Conservation (phyloP, 208 protist genomes). For the Strigomonas culicis region DNA sequence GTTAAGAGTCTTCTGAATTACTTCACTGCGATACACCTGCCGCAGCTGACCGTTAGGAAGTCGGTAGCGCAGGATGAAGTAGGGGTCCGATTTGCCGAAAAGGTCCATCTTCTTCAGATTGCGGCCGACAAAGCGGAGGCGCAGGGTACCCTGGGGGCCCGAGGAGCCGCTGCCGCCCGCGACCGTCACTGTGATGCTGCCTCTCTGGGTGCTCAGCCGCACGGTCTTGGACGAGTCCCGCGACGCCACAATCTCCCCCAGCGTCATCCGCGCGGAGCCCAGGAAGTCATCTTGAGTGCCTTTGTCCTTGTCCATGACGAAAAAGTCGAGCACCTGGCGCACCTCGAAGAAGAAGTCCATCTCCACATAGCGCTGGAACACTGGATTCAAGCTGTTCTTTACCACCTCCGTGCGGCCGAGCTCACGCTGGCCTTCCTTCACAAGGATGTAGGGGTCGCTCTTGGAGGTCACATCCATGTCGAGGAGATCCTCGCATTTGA, state of each 20-base stretch:
- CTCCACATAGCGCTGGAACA: constrained; percentile 23
- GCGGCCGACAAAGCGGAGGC: constrained; percentile 19
- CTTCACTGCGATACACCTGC: constrained; percentile 25
- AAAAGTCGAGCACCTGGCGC: constrained; percentile 18
- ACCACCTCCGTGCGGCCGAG: constrained; percentile 29
- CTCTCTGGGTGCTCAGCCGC: constrained; percentile 10
- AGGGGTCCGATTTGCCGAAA: constrained; percentile 35
- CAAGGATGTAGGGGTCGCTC: constrained; percentile 22
- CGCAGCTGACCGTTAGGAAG: constrained; percentile 19
- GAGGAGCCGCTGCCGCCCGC: constrained; percentile 7
- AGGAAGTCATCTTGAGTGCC: constrained; percentile 24
- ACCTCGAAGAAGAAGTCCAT: constrained; percentile 41
- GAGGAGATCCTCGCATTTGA: constrained; percentile 22
- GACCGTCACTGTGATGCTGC: constrained; percentile 26
- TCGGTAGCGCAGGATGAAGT: constrained; percentile 20
- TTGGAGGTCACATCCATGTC: constrained; percentile 27
- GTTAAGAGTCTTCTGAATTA: constrained; percentile 30
- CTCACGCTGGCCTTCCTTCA: constrained; percentile 9
- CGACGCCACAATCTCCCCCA: constrained; percentile 26
- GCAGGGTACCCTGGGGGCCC: constrained; percentile 14
- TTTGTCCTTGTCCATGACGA: constrained; percentile 28
- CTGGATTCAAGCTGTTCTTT: constrained; percentile 32
- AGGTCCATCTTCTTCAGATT: constrained; percentile 45
- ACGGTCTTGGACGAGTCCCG: constrained; percentile 19
- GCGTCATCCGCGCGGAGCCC: constrained; percentile 18